A percentile compares a stretch with the other conserved stretches of the same genome.
These are phyloP conservation scores for Trichoderma afroharzianum DNA, from an alignment of 2,329 filamentous ascomycete genomes.

Conservation along the genomic window DNA sequence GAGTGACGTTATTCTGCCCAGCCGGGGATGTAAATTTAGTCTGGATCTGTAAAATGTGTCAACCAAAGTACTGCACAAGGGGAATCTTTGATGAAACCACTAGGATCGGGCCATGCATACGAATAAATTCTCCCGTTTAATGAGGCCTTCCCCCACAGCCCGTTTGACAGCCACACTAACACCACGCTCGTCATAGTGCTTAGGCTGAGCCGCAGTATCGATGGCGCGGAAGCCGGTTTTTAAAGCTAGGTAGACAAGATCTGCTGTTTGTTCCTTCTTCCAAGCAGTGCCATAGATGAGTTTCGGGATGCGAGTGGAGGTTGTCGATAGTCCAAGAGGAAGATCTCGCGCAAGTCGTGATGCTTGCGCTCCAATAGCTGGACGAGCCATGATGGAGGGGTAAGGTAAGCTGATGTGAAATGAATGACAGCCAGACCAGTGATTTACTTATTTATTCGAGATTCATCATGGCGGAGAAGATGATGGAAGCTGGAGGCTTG, in stretches of 20 bases:
- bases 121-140: conserved; percentile 58
- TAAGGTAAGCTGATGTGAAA: neutral
- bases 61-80: neutral
- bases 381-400: conserved; percentile 20
- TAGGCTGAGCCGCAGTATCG: conserved; percentile 75
- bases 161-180: conserved; percentile 64
- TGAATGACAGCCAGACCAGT: neutral
- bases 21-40: conserved; percentile 72
- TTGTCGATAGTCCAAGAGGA: conserved; percentile 30
- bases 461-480: neutral
- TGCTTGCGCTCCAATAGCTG: conserved; percentile 25
- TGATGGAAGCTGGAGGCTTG: neutral
- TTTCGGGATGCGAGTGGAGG: conserved; percentile 42
- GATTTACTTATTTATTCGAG: neutral
- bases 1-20: conserved; percentile 59
- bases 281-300: conserved; percentile 81
- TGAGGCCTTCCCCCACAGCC: conserved; percentile 56
- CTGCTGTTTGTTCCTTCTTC: conserved; percentile 67
- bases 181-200: conserved; percentile 71
- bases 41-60: conserved; percentile 54
- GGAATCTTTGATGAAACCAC: neutral
- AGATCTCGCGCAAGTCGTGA: conserved; percentile 34
- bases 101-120: conserved; percentile 38
- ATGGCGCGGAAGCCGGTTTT: conserved; percentile 66
- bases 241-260: conserved; percentile 66